A percentile compares a stretch with the other conserved stretches of the same genome.
These are phyloP conservation scores for Stagonosporopsis chrysanthemi DNA, from an alignment of 2,329 filamentous ascomycete species.

Conservation along the genomic window DNA sequence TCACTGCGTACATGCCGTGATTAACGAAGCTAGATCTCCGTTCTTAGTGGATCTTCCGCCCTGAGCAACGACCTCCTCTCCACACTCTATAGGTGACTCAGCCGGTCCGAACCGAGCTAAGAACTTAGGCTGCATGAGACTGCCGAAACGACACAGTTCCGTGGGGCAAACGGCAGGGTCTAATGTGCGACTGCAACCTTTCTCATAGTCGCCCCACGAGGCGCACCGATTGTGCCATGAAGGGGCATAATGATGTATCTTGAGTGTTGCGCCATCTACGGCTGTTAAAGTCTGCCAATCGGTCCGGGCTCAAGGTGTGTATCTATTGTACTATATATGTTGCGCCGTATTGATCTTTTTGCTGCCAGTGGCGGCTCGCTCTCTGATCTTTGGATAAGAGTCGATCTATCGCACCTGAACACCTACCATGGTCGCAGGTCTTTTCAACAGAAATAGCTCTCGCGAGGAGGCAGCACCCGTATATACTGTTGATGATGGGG, in stretches of 20 bases:
- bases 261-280: background rate
- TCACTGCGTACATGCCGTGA: background rate
- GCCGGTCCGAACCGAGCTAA: slow-evolving; percentile 9
- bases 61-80: background rate
- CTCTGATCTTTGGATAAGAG: background rate
- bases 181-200: background rate
- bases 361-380: background rate
- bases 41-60: background rate
- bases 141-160: slow-evolving; percentile 2
- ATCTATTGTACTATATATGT: background rate
- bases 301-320: background rate
- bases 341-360: background rate
- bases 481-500: slow-evolving; percentile 9
- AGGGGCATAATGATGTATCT: slow-evolving; percentile 13
- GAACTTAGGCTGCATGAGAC: background rate
- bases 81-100: slow-evolving; percentile 1
- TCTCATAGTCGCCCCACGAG: slow-evolving; percentile 2
- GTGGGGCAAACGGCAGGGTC: slow-evolving; percentile 4
- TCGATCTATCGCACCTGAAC: background rate
- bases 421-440: slow-evolving; percentile 5
- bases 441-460: slow-evolving; percentile 6
- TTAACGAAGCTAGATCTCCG: background rate
- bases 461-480: background rate
- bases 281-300: background rate
- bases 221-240: slow-evolving; percentile 18